Base-by-base conservation (phyloP, 2,329 filamentous ascomycete genomes). In the Alternaria alternata region DNA sequence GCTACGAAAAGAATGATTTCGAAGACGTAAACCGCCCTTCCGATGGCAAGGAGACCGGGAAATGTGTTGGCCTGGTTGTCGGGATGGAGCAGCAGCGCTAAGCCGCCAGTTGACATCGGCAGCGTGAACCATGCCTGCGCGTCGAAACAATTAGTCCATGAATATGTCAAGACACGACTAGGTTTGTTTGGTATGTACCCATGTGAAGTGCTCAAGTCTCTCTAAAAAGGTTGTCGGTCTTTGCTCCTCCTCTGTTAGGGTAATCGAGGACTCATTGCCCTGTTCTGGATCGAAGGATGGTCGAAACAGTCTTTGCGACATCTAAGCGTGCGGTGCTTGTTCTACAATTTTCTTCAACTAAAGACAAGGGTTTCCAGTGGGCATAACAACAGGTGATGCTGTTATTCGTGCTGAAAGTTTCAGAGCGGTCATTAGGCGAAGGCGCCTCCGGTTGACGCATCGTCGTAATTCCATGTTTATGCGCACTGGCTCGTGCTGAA, bases 71-170 rank as follows among this genome's bases (percentile, higher is more conserved):
- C 44, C 9, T 55, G 53, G 44, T 55, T 49, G 3, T 26, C 42
- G 7, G 36, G 36, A 24, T 44, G 32, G 11, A 56, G 42, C 20
- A 56, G 53, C 8, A 56, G 24, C 11, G 44, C 53, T 12, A 56
- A 26, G 26, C 53, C 53, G 36, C 53, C 53, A 0, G 53, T 56
- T 12, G 53, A 56, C 53, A 47, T 41, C 11, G 53, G 42, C 11
- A 55, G 22, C 12, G 43, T 49, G 18, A 30, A 55, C 43, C 34
- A 55, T 48, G 51, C 51, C 51, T 54, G 16, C 28, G 18, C 20
- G 48, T 39, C 34, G 18, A 22, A 41, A 41, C 22, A 22, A 11
- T 34, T n/a, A 48, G 28, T 11, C 5, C 32, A 41, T 41, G 18
- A 3, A 41, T 11, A 8, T 7, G 4, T 22, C 0, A 14, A 22